Evolutionary conservation across 345 rosid species (phyloP), one percentile per base, ranked within the genome.

Genomic region (Citrus medica): DNA sequence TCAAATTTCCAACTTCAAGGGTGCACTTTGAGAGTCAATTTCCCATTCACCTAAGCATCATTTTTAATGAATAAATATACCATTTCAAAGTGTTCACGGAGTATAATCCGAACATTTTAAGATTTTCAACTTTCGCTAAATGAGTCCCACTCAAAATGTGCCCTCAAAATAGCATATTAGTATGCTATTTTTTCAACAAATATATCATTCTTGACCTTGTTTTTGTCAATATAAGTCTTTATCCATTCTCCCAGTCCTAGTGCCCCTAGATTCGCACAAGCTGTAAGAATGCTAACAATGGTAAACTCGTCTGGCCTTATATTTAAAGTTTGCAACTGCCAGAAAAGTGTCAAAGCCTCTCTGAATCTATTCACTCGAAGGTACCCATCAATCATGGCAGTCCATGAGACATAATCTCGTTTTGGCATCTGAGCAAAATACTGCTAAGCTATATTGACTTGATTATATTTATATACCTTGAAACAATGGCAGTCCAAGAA

Each of bases 221-320:
- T 82, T 53, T 81, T 84, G 10, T 72, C 91, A 27, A 92, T 82
- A 72, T 89, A 92, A 22, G 85, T 83, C 76, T 85, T 87, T 68
- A 89, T 78, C 88, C 86, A 82, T 38, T 86, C 83, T 55, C 94
- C 92, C 27, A 78, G 65, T 63, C 89, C 90, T 77, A 88, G 82
- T 16, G 88, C 86, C 67, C 94, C 92, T 9, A 89, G 79, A 76
- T 88, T 89, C n/a, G 92, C 90, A 86, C 92, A 90, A 61, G 95
- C 94, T 63, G 86, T 84, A 59, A 92, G 88, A 76, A 87, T 82
- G 67, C 92, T 86, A 48, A 90, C 91, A 82, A 89, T 76, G 71
- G 92, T 89, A 78, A 81, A 87, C 67, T 83, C 86, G 80, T 89
- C 88, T 0, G 91, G 90, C 80, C 61, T 70, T 71, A 88, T 83